phyloP scores from a whole-genome alignment of 2,329 filamentous ascomycete genomes.

The Alternaria metachromatica region DNA sequence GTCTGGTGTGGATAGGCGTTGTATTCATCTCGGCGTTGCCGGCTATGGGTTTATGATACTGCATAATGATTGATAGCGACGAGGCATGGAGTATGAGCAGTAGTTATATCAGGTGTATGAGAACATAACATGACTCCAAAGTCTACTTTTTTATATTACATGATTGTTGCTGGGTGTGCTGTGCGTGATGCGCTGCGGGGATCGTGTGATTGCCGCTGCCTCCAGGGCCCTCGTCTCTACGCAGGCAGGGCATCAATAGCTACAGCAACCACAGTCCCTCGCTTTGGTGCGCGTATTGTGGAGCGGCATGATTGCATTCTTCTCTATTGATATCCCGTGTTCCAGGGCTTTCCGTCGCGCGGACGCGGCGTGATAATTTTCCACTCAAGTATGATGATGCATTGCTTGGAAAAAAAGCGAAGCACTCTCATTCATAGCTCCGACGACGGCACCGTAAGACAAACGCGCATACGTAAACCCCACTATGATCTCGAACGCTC shows the following conservation, averaged over 20 bases:
- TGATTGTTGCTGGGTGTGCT: background rate
- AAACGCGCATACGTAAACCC: background rate
- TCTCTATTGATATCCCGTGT: too few relatives aligned
- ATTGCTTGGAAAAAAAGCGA: background rate
- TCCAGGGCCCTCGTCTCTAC: background rate
- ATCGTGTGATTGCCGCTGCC: background rate
- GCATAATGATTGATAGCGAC: slow-evolving; percentile 34
- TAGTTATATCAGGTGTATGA: slow-evolving; percentile 6
- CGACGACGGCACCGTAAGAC: background rate
- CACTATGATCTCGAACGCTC: background rate
- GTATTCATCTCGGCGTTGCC: slow-evolving; percentile 9
- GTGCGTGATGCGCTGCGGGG: background rate
- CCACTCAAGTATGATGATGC: background rate
- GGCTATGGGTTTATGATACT: slow-evolving; percentile 21
- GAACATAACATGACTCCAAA: slow-evolving; percentile 23
- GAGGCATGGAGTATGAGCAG: slow-evolving; percentile 9
- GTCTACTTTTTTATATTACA: background rate
- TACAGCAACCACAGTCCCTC: background rate
- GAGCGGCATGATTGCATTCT: background rate
- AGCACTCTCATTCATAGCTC: background rate
- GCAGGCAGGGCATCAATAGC: background rate
- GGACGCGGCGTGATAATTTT: background rate
- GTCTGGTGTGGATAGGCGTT: slow-evolving; percentile 10
- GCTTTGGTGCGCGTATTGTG: background rate
- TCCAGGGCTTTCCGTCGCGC: background rate